Percentiles rank a stretch among this genome's conserved stretches.
Conservation (phyloP, 2,329 filamentous ascomycete species). For the Monosporascus sp. region DNA sequence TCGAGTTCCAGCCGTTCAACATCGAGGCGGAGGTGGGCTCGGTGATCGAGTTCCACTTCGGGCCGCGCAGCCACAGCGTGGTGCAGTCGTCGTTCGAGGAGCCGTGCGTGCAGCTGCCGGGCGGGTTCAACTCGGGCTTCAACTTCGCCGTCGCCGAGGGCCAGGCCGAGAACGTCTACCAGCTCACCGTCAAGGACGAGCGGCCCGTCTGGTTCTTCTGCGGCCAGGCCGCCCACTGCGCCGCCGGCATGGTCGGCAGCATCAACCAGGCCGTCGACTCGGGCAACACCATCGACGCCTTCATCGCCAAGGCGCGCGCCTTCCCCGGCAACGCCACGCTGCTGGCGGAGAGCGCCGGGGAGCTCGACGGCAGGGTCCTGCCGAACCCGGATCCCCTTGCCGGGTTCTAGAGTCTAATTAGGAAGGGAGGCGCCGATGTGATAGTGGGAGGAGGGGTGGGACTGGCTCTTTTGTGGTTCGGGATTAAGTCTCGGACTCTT, state of each 20-base stretch:
- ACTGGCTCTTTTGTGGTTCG: no score
- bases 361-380: neutral
- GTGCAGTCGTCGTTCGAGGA: constrained; percentile 34
- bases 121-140: constrained; percentile 42
- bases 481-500: no score
- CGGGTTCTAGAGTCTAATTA: no score
- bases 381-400: no score
- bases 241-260: constrained; percentile 43
- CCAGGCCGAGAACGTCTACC: constrained; percentile 38
- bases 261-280: constrained; percentile 39
- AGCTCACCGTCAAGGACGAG: constrained; percentile 36
- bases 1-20: constrained; percentile 46
- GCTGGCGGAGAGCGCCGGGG: neutral
- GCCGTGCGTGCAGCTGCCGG: constrained; percentile 31
- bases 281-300: neutral
- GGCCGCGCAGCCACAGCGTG: constrained; percentile 46
- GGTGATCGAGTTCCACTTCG: constrained; percentile 51
- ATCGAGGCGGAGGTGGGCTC: constrained; percentile 44
- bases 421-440: no score
- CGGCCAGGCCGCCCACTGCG: constrained; percentile 42
- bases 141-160: constrained; percentile 30
- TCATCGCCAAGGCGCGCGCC: neutral
- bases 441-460: no score
- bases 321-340: neutral
- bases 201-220: constrained; percentile 42